Evolutionary conservation across 2,329 filamentous ascomycete genomes (phyloP), one percentile per base, ranked within the genome.

Genomic region (Monosporascus sp.): DNA sequence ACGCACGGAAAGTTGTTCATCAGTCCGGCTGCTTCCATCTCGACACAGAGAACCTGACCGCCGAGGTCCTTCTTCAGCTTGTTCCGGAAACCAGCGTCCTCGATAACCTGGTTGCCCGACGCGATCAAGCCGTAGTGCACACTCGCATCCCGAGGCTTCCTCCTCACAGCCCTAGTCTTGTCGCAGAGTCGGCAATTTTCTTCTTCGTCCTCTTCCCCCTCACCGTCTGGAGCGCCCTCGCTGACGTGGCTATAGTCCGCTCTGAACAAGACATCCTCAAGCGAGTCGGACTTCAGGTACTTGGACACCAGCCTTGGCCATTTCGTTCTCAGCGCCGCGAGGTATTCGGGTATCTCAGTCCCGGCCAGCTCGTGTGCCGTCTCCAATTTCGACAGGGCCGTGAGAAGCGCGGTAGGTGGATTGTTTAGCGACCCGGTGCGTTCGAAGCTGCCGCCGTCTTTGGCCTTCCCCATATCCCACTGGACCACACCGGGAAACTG

Each of bases 1-100:
- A 67, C 27, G 41, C 61, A 65, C 14, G 60, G 61, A n/a, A 66
- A 62, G n/a, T 49, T 53, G 24, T 61, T 50, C 57, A 63, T 60
- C n/a, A n/a, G n/a, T n/a, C n/a, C n/a, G n/a, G n/a, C n/a, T n/a
- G n/a, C n/a, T n/a, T n/a, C n/a, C n/a, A n/a, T n/a, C n/a, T n/a
- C n/a, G n/a, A n/a, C n/a, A n/a, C n/a, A n/a, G n/a, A n/a, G n/a
- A n/a, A n/a, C n/a, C n/a, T n/a, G n/a, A n/a, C n/a, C n/a, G n/a
- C n/a, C n/a, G n/a, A n/a, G n/a, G n/a, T n/a, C n/a, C n/a, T n/a
- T n/a, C n/a, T n/a, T n/a, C n/a, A n/a, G n/a, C n/a, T n/a, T n/a
- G n/a, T n/a, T n/a, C n/a, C n/a, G n/a, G n/a, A n/a, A n/a, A n/a
- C n/a, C n/a, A n/a, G n/a, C n/a, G 27, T 61, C 52, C 45, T 66